phyloP scores from a whole-genome alignment of 768 basidiomycete species.

The Hygrophoropsis aurantiaca region DNA sequence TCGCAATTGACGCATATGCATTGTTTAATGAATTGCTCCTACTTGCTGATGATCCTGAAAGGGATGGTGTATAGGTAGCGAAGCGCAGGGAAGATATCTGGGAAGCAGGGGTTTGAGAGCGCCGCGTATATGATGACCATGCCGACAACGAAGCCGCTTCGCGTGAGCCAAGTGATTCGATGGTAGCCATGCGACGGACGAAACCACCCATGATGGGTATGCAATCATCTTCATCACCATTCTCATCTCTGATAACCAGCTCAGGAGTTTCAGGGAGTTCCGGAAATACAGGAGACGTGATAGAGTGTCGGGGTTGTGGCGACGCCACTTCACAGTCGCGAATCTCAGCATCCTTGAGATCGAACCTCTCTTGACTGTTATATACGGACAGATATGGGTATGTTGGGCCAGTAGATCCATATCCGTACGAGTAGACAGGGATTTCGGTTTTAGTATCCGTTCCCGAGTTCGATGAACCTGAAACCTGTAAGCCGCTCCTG shows the following conservation, averaged over 20 bases:
- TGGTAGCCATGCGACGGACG: conserved; percentile 78
- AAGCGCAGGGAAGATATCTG: conserved; percentile 26
- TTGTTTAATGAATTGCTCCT: conserved; percentile 18
- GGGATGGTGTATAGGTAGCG: conserved; percentile 8
- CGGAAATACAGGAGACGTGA: neutral
- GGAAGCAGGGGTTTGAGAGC: conserved; percentile 14
- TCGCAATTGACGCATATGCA: conserved; percentile 24
- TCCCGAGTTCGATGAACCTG: neutral
- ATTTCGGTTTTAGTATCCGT: neutral
- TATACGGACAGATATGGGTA: conserved; percentile 34
- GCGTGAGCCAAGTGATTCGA: conserved; percentile 71
- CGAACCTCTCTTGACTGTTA: conserved; percentile 6
- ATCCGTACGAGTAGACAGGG: conserved; percentile 24
- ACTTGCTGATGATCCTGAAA: neutral
- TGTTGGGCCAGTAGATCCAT: conserved; percentile 20
- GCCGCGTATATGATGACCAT: conserved; percentile 28
- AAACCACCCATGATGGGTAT: conserved; percentile 62
- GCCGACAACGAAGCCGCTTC: conserved; percentile 39
- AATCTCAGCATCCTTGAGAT: conserved; percentile 1
- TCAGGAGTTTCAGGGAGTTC: no score
- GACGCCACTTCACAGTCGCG: conserved; percentile 1
- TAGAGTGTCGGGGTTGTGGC: conserved; percentile 15
- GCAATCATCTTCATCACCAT: conserved; percentile 30
- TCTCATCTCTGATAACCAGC: neutral
- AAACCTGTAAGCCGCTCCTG: no score